Conservation (phyloP, 164 flowering plant genomes). For the Nymphaea colorata region DNA sequence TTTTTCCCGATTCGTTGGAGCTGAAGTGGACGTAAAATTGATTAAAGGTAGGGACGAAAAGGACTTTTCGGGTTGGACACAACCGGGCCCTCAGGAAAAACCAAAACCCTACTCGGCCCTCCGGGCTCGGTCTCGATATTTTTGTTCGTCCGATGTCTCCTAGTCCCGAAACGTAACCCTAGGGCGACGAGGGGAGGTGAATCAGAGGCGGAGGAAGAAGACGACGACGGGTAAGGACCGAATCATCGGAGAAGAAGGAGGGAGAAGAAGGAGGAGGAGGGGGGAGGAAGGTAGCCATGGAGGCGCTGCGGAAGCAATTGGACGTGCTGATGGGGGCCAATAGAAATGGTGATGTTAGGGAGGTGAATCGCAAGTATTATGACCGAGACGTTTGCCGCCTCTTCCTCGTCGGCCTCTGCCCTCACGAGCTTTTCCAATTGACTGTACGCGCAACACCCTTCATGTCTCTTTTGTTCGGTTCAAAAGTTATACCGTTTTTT, state of each 20-base stretch:
- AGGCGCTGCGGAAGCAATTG: constrained; percentile 87
- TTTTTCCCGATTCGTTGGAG: too few relatives aligned
- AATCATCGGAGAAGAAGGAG: neutral
- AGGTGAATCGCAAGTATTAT: constrained; percentile 84
- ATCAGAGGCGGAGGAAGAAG: neutral
- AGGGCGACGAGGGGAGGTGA: neutral
- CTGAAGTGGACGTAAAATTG: too few relatives aligned
- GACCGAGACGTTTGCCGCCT: constrained; percentile 99
- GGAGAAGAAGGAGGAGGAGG: neutral
- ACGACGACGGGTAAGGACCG: too few relatives aligned
- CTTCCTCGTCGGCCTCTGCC: constrained; percentile 89
- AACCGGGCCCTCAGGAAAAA: too few relatives aligned
- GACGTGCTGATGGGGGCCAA: constrained; percentile 97
- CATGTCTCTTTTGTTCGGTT: too few relatives aligned
- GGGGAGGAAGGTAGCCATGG: constrained; percentile 33
- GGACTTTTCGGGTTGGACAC: too few relatives aligned
- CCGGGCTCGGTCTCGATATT: too few relatives aligned
- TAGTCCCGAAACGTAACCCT: neutral
- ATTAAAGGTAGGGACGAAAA: too few relatives aligned
- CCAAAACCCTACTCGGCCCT: neutral
- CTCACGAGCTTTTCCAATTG: constrained; percentile 93
- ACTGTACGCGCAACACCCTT: constrained; percentile 32
- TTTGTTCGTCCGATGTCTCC: neutral
- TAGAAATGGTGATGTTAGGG: constrained; percentile 83
- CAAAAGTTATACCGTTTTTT: too few relatives aligned